Base-by-base conservation (phyloP, 1,284 basidiomycete genomes). In the Sporisorium sorghi region DNA sequence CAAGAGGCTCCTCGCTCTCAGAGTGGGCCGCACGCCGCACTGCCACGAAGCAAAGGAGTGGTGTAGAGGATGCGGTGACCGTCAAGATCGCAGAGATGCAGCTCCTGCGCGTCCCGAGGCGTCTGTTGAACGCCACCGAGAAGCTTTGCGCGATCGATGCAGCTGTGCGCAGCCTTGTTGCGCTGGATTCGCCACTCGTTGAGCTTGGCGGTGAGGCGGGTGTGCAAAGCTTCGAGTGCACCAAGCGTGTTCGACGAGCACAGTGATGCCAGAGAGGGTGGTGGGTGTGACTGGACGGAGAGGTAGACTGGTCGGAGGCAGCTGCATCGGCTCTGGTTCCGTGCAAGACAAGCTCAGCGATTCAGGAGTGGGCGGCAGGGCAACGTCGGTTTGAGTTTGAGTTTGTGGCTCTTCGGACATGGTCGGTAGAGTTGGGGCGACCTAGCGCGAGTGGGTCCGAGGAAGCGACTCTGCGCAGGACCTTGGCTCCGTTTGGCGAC, bases 1-100 rank as follows among this genome's bases (percentile, higher is more conserved):
- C 2, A 23, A 40, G 8, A 14, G 9, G 37, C 8, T 3, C 5
- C 15, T 19, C 19, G 44, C 26, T 33, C 21, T 50, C 43, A 70
- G 53, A 44, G 39, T 28, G 55, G 52, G 49, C 58, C 56, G 17
- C 35, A 19, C 32, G 33, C 51, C 28, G 57, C 28, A 32, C n/a
- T 48, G 28, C 30, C 48, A 30, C 61, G 57, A n/a, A 33, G 43
- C 33, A 71, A 50, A 19, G 68, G 73, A 21, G 63, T 65, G 37
- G 68, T 68, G 51, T 60, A 67, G 26, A 72, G 50, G 50, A 73
- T 57, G 30, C 73, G 73, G 28, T 76, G 73, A 30, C 73, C 73
- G 37, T 76, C 73, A 1, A 66, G 57, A 21, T 73, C 73, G 23
- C 61, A 65, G 30, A 76, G 47, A 14, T 67, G 70, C 47, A 76